phyloP scores from a whole-genome alignment of 345 rosid genomes.

The Sonneratia caseolaris region DNA sequence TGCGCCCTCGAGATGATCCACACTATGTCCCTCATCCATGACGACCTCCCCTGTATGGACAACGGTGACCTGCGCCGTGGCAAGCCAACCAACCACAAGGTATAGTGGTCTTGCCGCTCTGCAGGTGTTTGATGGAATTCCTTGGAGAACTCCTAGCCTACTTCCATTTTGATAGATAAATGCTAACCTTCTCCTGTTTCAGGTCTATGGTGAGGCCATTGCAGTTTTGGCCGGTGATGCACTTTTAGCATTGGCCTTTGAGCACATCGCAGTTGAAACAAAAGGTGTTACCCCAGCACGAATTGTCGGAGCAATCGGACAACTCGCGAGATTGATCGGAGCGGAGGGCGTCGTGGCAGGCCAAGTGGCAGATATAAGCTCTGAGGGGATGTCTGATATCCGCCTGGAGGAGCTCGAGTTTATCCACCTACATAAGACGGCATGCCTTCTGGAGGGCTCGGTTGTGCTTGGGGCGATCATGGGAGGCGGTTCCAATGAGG shows the following conservation, averaged over 20 bases:
- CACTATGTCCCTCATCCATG: conserved; percentile 58
- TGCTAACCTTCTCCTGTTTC: background rate
- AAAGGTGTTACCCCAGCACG: conserved; percentile 18
- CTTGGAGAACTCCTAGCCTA: background rate
- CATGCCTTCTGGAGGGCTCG: conserved; percentile 62
- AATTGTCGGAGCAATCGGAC: conserved; percentile 26
- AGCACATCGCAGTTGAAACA: conserved; percentile 27
- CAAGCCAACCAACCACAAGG: conserved; percentile 47
- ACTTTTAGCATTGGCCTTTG: conserved; percentile 30
- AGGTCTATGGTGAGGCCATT: conserved; percentile 40
- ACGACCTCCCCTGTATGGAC: conserved; percentile 72
- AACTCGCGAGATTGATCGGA: conserved; percentile 27
- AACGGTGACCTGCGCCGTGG: conserved; percentile 57
- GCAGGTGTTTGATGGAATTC: conserved; percentile 24
- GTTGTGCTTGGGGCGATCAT: conserved; percentile 75
- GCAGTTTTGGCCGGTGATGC: conserved; percentile 62
- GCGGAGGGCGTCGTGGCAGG: conserved; percentile 26
- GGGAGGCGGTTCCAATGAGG: conserved; percentile 67
- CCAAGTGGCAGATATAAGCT: conserved; percentile 3
- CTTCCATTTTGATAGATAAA: too few relatives aligned
- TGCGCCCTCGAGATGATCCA: conserved; percentile 72
- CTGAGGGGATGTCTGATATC: conserved; percentile 20
- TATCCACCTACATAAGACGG: conserved; percentile 82
- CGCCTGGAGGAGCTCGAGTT: conserved; percentile 66
- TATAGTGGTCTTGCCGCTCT: background rate